Evolutionary conservation across 768 basidiomycete species (phyloP).

Genomic region (Imleria badia): DNA sequence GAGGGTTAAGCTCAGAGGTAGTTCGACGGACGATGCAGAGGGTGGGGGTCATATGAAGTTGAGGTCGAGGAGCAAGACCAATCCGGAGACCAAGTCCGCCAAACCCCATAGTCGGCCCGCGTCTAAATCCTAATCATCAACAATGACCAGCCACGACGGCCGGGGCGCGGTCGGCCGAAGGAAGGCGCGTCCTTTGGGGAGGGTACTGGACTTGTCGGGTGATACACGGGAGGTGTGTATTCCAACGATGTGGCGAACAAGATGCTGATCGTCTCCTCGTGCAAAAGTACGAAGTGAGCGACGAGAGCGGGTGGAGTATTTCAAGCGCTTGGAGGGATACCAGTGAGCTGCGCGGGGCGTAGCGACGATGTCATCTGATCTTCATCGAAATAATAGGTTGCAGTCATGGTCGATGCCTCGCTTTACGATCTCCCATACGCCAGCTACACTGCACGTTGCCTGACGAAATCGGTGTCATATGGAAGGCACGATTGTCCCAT

Average conservation of each 20-base stretch:
- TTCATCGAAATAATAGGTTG: conserved; percentile 7
- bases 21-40: conserved; percentile 8
- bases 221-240: no score
- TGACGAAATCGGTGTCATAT: no score
- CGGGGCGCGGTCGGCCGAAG: conserved; percentile 22
- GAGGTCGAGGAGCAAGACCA: conserved; percentile 16
- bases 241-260: neutral
- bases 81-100: conserved; percentile 3
- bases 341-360: conserved; percentile 34
- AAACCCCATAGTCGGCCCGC: conserved; percentile 1
- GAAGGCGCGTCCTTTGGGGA: conserved; percentile 22
- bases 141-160: no score
- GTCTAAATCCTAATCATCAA: conserved; percentile 9
- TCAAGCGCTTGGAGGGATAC: conserved; percentile 51
- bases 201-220: no score
- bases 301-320: conserved; percentile 53
- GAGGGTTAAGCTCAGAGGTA: conserved; percentile 6
- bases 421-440: no score
- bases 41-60: conserved; percentile 16
- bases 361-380: conserved; percentile 13
- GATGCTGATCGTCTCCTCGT: neutral
- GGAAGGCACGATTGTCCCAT: no score
- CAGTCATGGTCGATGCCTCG: no score
- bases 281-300: conserved; percentile 46
- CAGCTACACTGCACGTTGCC: no score